Base-by-base conservation (phyloP, 2,329 filamentous ascomycete genomes). In the Ophiocordyceps camponoti-leonardi region DNA sequence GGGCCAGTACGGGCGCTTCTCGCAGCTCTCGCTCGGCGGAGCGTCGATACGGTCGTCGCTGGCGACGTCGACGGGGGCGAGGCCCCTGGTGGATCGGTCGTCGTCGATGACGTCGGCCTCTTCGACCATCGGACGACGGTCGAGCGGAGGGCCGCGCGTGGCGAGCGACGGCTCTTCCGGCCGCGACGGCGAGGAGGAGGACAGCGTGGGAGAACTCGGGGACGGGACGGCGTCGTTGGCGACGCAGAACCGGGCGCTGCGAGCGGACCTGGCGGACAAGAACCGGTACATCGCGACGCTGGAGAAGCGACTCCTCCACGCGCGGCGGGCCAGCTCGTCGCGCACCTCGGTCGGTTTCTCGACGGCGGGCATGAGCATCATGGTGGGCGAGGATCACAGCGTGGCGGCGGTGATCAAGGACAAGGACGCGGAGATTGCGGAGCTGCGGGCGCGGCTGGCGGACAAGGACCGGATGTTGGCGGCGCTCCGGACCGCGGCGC, bases 391-490 rank as follows among this genome's bases (percentile, higher is more conserved):
- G 56, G 83, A 88, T 52, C 80, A 85, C 50, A 83, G 84, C 51
- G 69, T 86, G 41, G 74, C 82, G 43, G 68, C 79, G 2, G 62
- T 85, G 18, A 66, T 96, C 42, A 82, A 79, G 49, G 92, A 96
- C 53, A 95, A 93, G 61, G 92, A 98, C 54, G 75, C 79, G 20
- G 90, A 96, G 63, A 95, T 98, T 56, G 79, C 83, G 8, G 90
- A 94, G 53, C 73, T 98, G n/a, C 78, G 86, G 11, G 82, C 86
- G 22, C 79, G 86, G 49, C 69, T 96, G 1, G 90, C 96, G 54
- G 90, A 96, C 64, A 95, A 95, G 61, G 90, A 95, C 59, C 77
- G 83, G 12, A 98, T 96, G 87, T 71, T 96, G 45, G 70, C 81
- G 4, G 92, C 92, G 1, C 71, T 98, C 45, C 80, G 87, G 40